Base-by-base conservation (phyloP, 495 filamentous ascomycete genomes). In the Aspergillus affinis region DNA sequence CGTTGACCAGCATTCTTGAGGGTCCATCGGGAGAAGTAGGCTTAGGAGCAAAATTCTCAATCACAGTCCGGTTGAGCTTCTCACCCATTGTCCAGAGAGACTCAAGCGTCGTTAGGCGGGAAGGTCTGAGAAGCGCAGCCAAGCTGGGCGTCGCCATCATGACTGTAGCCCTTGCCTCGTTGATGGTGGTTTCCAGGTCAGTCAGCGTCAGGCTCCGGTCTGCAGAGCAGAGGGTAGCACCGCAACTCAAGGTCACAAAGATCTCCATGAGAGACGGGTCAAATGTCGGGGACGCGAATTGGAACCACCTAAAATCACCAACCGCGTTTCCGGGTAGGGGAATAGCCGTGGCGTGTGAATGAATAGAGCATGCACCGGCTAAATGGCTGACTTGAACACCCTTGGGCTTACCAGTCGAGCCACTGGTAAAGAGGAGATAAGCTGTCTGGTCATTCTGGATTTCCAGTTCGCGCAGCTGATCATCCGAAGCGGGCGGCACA, bases 361-460 rank as follows among this genome's bases (percentile, higher is more conserved):
- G 78, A 8, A 95, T 72, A 58, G 82, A 84, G 61, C 91, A 90
- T 0, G 87, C 83, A 23, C 75, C 89, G 7, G 92, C 88, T 2
- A 76, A 67, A 74, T 96, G 92, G 36, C 87, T 87, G 26, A 94
- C 74, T 5, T 78, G 77, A 2, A 95, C 92, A 2, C 91, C 92
- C 70, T 96, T 96, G 0, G 92, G 92, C 8, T 82, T 82, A 7
- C 92, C 92, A 0, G 90, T 95, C 6, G 90, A 91, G 17, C 92
- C 92, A 27, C 87, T 91, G 1, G 92, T 96, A 65, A 93, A 96
- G 76, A 96, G 86, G 32, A 96, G 81, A 70, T 95, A 96, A 12
- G 90, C 91, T 6, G 88, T 67, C 59, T 90, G 80, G 30, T 63
- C 58, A 47, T 61, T 50, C 4, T 55, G 27, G 30, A 68, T 63